Base-by-base conservation (phyloP, 768 basidiomycete genomes). In the Leccinum barrowsii region DNA sequence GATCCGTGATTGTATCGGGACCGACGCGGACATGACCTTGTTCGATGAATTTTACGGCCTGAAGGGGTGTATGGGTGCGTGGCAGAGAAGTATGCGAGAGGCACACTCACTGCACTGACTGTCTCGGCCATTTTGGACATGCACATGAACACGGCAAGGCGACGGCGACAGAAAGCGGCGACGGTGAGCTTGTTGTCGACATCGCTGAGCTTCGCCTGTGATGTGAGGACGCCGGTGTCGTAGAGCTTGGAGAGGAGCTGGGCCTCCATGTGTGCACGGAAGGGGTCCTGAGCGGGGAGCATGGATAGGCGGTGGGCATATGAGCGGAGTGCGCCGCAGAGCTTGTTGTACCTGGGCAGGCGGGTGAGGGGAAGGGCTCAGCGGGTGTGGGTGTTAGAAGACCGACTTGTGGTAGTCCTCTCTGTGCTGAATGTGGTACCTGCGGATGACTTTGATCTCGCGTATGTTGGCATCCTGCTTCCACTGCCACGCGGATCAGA, bases 21-120 rank as follows among this genome's bases (percentile, higher is more conserved):
- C 97, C 97, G 22, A 98, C 93, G 32, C 97, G 89, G 66, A 99
- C 87, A 73, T 99, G 97, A 0, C 97, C 97, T 73, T 98, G 97
- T 73, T 99, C 97, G 65, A 99, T 90, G 72, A 97, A 98, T 69
- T 92, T 94, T 55, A 89, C 92, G 8, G 96, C 97, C 94, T 97
- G 68, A n/a, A 62, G 42, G 44, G 26, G 30, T 37, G 59, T 56
- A 53, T 56, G 54, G 26, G 50, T 57, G 55, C 34, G 59, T 59
- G 60, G 50, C 10, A 22, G 28, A n/a, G 37, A 32, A 34, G 51
- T 11, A 58, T 12, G 50, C 57, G 47, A 56, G 26, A 30, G 21
- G 57, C 7, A 30, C 21, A 84, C 92, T 58, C 67, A 96, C 94
- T 53, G 94, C 89, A 69, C 90, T 91, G 66, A 99, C 93, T 1